phyloP scores from a whole-genome alignment of 768 basidiomycete species.

The Auricularia sp. region DNA sequence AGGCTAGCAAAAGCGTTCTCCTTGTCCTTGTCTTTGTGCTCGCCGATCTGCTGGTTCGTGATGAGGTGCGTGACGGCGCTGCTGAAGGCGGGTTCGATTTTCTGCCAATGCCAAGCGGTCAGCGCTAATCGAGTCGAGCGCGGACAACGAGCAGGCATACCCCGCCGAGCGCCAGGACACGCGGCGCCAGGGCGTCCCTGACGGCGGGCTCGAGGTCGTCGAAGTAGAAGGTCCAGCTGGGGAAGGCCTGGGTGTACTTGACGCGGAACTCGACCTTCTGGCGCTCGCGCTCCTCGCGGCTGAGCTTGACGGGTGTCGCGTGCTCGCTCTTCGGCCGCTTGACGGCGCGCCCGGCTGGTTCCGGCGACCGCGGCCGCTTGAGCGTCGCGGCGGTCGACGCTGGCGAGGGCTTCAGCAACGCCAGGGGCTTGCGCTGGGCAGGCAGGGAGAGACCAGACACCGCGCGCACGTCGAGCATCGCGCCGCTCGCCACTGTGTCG shows the following conservation, averaged over 20 bases:
- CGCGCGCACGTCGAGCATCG: neutral
- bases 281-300: constrained; percentile 41
- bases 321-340: neutral
- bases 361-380: neutral
- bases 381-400: neutral
- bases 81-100: constrained; percentile 82
- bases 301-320: constrained; percentile 22
- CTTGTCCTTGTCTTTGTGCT: constrained; percentile 40
- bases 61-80: constrained; percentile 81
- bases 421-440: neutral
- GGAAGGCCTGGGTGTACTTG: constrained; percentile 83
- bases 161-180: constrained; percentile 61
- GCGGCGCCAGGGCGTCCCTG: constrained; percentile 37
- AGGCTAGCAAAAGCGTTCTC: constrained; percentile 42
- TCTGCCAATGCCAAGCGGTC: constrained; percentile 33
- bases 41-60: constrained; percentile 41
- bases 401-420: neutral
- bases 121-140: neutral
- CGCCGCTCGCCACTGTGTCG: neutral
- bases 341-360: neutral
- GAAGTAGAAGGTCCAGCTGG: constrained; percentile 76
- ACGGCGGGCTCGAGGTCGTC: constrained; percentile 45
- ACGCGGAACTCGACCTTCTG: constrained; percentile 63
- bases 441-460: neutral
- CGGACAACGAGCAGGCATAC: constrained; percentile 40